Conservation (phyloP, 2,329 filamentous ascomycete genomes). For the Lojkania enalia region DNA sequence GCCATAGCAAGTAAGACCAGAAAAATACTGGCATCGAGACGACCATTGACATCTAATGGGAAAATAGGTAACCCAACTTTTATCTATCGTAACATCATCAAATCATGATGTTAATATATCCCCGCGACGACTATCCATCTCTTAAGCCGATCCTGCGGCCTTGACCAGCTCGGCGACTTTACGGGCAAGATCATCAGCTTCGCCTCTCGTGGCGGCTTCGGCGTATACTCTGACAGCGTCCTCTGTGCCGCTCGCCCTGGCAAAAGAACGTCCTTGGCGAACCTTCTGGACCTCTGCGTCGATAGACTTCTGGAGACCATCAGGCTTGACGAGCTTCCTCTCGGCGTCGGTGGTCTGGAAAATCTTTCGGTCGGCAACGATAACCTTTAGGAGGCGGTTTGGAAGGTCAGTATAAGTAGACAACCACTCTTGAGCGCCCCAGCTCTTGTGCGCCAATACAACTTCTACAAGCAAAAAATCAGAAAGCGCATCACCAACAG, state of each 20-base stretch:
- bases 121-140: background rate
- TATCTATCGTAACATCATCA: conserved; percentile 24
- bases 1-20: no score
- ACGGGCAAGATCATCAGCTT: conserved; percentile 87
- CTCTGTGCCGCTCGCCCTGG: conserved; percentile 90
- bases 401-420: conserved; percentile 91
- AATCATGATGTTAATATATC: conserved; percentile 10
- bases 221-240: conserved; percentile 96
- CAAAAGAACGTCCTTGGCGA: conserved; percentile 85
- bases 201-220: conserved; percentile 84
- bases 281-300: conserved; percentile 89
- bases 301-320: conserved; percentile 80
- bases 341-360: conserved; percentile 95
- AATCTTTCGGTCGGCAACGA: conserved; percentile 82
- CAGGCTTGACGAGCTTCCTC: conserved; percentile 78
- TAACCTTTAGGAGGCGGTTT: conserved; percentile 90
- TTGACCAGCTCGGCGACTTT: conserved; percentile 78
- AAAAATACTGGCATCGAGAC: no score
- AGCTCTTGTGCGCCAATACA: conserved; percentile 92
- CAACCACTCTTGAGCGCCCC: conserved; percentile 89
- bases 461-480: conserved; percentile 96
- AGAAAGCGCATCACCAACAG: conserved; percentile 92
- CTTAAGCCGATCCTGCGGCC: conserved; percentile 32
- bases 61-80: conserved; percentile 23
- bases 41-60: no score